Base-by-base conservation (phyloP, 768 basidiomycete genomes). In the Chalciporus piperatus region DNA sequence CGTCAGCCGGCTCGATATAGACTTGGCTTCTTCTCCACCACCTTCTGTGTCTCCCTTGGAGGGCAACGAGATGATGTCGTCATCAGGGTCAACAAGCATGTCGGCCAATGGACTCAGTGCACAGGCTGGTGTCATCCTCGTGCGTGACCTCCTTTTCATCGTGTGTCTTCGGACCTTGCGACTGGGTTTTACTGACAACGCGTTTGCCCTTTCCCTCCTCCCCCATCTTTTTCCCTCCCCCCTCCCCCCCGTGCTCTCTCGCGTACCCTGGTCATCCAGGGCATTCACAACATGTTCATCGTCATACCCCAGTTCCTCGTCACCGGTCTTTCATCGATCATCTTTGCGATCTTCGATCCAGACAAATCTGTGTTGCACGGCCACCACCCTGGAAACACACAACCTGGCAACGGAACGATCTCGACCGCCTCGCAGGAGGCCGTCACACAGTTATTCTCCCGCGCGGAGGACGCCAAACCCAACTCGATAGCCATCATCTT, bases 251-350 rank as follows among this genome's bases (percentile, higher is more conserved):
- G n/a, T n/a, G n/a, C n/a, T n/a, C n/a, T n/a, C 39, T 28, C 20
- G 40, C 48, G 41, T 30, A 41, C 33, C 54, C 35, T 48, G 50
- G 33, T 19, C 27, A 33, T 13, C 30, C 54, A 93, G 91, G 94
- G 96, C 37, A 96, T 98, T 47, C 94, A 98, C 70, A 98, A 97
- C 62, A 81, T 97, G 52, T 96, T 89, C 69, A 75, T 98, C 55
- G 96, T 98, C 52, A 72, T 97, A 7, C 96, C 96, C 0, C 96
- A 98, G 63, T 95, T 98, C 70, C 76, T 98, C 37, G 87, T 95
- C 28, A 95, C 91, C 0, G 92, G 85, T 20, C 68, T 98, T 5
- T 84, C 92, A 1, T 83, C 93, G 10, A 72, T 95, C 54, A 78
- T 98, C 41, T 97, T 98, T 62, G 89, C 89, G 14, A 69, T 97